Evolutionary conservation across 2,329 filamentous ascomycete genomes (phyloP), one percentile per base, ranked within the genome.

Genomic region (Penicillium sp.): DNA sequence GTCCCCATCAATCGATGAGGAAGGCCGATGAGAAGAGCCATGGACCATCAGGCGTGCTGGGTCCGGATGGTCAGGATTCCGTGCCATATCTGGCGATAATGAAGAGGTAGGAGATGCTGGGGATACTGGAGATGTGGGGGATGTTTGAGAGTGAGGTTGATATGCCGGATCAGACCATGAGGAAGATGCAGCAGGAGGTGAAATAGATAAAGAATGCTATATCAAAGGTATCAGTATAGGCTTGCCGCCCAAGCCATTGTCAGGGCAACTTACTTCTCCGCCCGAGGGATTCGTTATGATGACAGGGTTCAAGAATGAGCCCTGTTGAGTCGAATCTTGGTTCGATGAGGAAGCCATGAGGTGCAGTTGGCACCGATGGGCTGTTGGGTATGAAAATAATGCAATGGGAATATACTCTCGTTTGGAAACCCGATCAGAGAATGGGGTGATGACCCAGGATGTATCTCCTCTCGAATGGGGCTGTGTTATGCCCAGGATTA

Each of bases 1-100:
- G 34, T 74, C 73, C 23, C 74, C 75, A 46, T 75, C 75, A 20
- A 75, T 67, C 13, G 68, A 73, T 15, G 62, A 63, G 5, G 69
- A 68, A 17, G 63, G 63, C 27, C 63, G 67, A 33, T 72, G 68
- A 13, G 62, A 68, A 27, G 55, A 51, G 55, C 53, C 47, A 4
- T 68, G 61, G 3, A 69, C 66, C 36, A 52, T 64, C 34, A 70
- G 47, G 9, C 52, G 58, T 5, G 54, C 53, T 51, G 65, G 49
- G 37, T 67, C 60, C 26, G 51, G 49, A 13, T 60, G 49, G 36
- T 64, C 60, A 30, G 51, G 49, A 13, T 58, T 58, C 44, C 56
- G 54, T 5, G 62, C 53, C 61, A 61, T 67, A 27, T 67, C 60
- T 36, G 60, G 60, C 9, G 63, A 62, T 21, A 61, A 30, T 36